Percentiles rank a stretch among this genome's conserved stretches.
phyloP scores from a whole-genome alignment of 495 filamentous ascomycete genomes.

The Aspergillus biplanus region DNA sequence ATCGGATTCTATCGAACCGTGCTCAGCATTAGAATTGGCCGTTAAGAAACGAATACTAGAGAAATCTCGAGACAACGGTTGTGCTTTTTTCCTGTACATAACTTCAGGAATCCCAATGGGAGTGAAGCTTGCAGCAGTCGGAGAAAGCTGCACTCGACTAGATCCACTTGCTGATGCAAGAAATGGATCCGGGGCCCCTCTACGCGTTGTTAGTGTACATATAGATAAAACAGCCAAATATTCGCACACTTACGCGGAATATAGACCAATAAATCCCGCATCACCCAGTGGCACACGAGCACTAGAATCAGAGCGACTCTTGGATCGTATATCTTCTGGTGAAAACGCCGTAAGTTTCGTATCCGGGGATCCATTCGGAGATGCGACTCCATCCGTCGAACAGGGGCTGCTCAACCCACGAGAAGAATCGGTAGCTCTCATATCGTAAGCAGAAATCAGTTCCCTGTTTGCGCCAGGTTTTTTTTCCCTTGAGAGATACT shows the following conservation, averaged over 20 bases:
- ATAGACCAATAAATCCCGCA: slow-evolving; percentile 24
- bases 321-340: slow-evolving; percentile 53
- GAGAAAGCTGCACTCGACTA: slow-evolving; percentile 30
- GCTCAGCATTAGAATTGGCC: slow-evolving; percentile 20
- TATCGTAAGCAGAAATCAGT: slow-evolving; percentile 12
- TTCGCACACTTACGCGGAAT: slow-evolving; percentile 26
- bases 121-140: slow-evolving; percentile 41
- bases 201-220: slow-evolving; percentile 19
- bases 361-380: slow-evolving; percentile 64
- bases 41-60: slow-evolving; percentile 21
- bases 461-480: background rate
- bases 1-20: slow-evolving; percentile 5
- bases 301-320: slow-evolving; percentile 23
- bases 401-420: slow-evolving; percentile 53
- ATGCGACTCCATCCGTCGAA: slow-evolving; percentile 59
- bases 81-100: slow-evolving; percentile 10
- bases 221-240: background rate
- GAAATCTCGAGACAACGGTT: slow-evolving; percentile 15
- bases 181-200: slow-evolving; percentile 35
- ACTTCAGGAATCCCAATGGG: slow-evolving; percentile 30
- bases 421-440: slow-evolving; percentile 32
- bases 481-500: background rate
- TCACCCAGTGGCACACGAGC: slow-evolving; percentile 20
- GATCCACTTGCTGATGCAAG: slow-evolving; percentile 25
- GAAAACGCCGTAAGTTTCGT: slow-evolving; percentile 66